Conservation (phyloP, 805 yeast species). For the Ogataea pini region DNA sequence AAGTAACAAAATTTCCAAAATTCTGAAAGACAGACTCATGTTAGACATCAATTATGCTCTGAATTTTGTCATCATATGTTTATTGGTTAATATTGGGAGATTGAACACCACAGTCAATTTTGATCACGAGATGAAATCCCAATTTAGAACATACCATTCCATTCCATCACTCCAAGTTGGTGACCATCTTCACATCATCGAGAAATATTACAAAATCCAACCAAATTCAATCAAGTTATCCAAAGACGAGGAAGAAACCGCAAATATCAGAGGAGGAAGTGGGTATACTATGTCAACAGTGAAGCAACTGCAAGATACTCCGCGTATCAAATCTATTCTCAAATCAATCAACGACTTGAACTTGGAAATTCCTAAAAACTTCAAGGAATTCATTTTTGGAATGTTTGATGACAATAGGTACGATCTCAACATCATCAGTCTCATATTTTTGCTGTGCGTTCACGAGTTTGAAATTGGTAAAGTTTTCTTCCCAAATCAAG, state of each 20-base stretch:
- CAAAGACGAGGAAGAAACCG: slow-evolving; percentile 24
- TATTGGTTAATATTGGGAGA: slow-evolving; percentile 88
- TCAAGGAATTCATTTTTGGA: slow-evolving; percentile 44
- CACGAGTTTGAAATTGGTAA: slow-evolving; percentile 43
- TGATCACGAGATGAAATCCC: slow-evolving; percentile 94
- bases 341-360: slow-evolving; percentile 82
- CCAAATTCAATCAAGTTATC: slow-evolving; percentile 17
- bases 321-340: slow-evolving; percentile 83
- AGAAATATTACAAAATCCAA: slow-evolving; percentile 27
- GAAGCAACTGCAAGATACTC: slow-evolving; percentile 91
- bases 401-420: slow-evolving; percentile 19
- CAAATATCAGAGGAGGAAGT: slow-evolving; percentile 30
- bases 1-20: slow-evolving; percentile 78
- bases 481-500: slow-evolving; percentile 28
- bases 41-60: slow-evolving; percentile 45
- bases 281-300: slow-evolving; percentile 46
- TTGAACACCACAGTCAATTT: slow-evolving; percentile 94
- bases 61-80: slow-evolving; percentile 47
- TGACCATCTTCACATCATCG: slow-evolving; percentile 40
- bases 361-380: slow-evolving; percentile 46
- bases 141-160: slow-evolving; percentile 88
- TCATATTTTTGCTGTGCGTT: slow-evolving; percentile 73
- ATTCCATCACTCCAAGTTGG: slow-evolving; percentile 85
- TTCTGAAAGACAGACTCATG: slow-evolving; percentile 78
- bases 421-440: slow-evolving; percentile 63